Evolutionary conservation across 106 monocot species (phyloP).

Genomic region (Platanthera zijinensis): DNA sequence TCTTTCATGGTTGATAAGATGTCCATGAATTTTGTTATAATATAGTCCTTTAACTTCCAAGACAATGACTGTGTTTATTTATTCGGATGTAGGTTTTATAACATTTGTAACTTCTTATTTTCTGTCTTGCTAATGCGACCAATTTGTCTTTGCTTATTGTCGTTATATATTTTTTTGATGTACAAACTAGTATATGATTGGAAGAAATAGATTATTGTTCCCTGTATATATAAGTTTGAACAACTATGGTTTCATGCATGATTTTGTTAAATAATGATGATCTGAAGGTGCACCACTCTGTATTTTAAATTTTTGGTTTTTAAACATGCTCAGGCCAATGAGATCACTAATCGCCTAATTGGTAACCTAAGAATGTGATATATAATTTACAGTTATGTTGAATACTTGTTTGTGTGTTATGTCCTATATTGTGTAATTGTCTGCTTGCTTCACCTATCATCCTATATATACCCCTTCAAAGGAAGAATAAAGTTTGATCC

Average conservation of each 20-base stretch:
- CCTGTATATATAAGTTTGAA: not conserved
- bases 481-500: no score
- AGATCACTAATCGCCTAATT: no score
- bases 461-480: no score
- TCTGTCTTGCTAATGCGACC: not conserved
- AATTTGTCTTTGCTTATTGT: not conserved
- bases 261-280: not conserved
- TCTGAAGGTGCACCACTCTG: not conserved
- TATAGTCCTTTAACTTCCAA: not conserved
- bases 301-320: not conserved
- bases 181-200: not conserved
- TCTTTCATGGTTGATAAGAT: not conserved
- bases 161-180: not conserved
- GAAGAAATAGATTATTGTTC: not conserved
- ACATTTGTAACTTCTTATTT: not conserved
- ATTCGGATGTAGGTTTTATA: not conserved
- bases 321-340: not conserved
- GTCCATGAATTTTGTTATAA: not conserved
- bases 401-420: no score
- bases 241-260: not conserved
- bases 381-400: no score
- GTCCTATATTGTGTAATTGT: no score
- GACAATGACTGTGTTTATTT: not conserved
- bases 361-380: no score
- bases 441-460: no score